Conservation (phyloP, 768 basidiomycete species). For the Dendrothele bispora region DNA sequence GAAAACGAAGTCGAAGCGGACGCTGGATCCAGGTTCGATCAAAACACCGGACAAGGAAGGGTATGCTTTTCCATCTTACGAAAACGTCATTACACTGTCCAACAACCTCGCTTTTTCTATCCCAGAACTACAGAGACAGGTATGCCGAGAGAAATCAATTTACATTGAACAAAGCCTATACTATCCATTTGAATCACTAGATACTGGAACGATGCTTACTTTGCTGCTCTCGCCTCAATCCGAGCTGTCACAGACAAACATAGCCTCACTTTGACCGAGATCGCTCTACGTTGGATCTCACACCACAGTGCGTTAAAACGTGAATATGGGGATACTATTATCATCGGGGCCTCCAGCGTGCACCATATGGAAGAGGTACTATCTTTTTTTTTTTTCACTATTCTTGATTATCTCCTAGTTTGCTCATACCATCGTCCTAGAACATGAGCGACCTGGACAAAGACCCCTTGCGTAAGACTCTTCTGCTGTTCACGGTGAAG, state of each 20-base stretch:
- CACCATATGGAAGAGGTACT: conserved; percentile 6
- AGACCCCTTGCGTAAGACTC: conserved; percentile 5
- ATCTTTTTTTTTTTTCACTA: not conserved
- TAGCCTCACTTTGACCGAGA: conserved; percentile 47
- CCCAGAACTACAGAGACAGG: conserved; percentile 39
- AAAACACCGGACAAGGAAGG: conserved; percentile 45
- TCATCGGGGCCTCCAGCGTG: conserved; percentile 64
- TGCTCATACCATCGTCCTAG: not conserved
- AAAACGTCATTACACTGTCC: too few species aligned
- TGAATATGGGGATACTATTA: conserved; percentile 48
- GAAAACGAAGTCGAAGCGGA: conserved; percentile 43
- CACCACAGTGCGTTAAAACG: conserved; percentile 52
- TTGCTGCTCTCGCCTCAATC: conserved; percentile 47
- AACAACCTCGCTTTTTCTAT: not conserved
- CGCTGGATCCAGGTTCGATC: conserved; percentile 60
- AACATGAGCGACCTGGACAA: conserved; percentile 6
- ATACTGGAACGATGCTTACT: conserved; percentile 57
- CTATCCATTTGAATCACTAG: too few species aligned
- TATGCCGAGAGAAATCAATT: too few species aligned
- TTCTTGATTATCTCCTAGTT: not conserved
- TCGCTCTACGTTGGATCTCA: conserved; percentile 62
- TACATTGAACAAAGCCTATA: too few species aligned
- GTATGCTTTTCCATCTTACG: conserved; percentile 24
- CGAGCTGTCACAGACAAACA: conserved; percentile 45
- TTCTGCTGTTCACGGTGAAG: too few species aligned